These are phyloP conservation scores for Sporothrix euskadiensis DNA, from an alignment of 2,329 filamentous ascomycete genomes.

Conservation along the genomic window DNA sequence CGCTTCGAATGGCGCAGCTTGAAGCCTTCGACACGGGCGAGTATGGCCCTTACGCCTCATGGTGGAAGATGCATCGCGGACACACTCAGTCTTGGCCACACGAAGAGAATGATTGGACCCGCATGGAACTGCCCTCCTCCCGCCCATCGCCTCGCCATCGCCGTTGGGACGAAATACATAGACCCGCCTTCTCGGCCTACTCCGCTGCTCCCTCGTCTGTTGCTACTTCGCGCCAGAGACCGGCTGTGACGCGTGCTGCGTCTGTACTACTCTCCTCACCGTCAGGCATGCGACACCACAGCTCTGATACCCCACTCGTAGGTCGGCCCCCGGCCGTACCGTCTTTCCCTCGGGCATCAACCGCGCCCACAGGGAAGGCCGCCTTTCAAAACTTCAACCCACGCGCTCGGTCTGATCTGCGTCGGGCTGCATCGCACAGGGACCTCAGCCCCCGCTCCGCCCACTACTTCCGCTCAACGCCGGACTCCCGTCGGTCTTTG, in stretches of 20 bases:
- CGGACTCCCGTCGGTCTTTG: slow-evolving; percentile 41
- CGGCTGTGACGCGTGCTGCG: slow-evolving; percentile 30
- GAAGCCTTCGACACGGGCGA: slow-evolving; percentile 36
- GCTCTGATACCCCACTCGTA: slow-evolving; percentile 37
- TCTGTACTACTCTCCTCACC: slow-evolving; percentile 34
- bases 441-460: slow-evolving; percentile 42
- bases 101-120: slow-evolving; percentile 38
- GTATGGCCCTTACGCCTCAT: slow-evolving; percentile 34
- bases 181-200: slow-evolving; percentile 33
- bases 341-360: slow-evolving; percentile 29
- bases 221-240: slow-evolving; percentile 27
- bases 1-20: slow-evolving; percentile 40
- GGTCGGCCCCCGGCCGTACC: slow-evolving; percentile 33
- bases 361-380: slow-evolving; percentile 26
- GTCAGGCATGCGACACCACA: slow-evolving; percentile 38
- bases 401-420: slow-evolving; percentile 37
- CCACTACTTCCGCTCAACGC: slow-evolving; percentile 42
- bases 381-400: slow-evolving; percentile 34
- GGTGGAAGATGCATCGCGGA: slow-evolving; percentile 35
- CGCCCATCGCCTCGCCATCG: slow-evolving; percentile 38
- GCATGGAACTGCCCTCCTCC: slow-evolving; percentile 33
- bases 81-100: slow-evolving; percentile 33
- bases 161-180: slow-evolving; percentile 37
- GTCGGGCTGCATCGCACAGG: slow-evolving; percentile 36
- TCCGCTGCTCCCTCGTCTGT: slow-evolving; percentile 28